Evolutionary conservation across 2,329 filamentous ascomycete genomes (phyloP), one percentile per base, ranked within the genome.

Genomic region (Hypomyces rosellus): DNA sequence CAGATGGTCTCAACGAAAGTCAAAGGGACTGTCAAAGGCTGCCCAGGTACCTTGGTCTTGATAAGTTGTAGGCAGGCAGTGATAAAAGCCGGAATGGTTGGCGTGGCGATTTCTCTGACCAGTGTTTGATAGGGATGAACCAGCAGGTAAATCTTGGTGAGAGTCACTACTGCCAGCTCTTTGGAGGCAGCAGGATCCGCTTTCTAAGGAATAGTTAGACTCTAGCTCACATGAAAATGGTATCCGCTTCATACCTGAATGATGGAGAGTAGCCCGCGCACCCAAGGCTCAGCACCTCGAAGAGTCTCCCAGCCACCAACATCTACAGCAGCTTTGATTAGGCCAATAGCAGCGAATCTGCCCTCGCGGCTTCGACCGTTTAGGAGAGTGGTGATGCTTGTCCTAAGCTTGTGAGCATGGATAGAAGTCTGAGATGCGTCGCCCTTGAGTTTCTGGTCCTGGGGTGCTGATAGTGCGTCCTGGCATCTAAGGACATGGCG

Each of bases 81-180:
- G 42, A 91, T 77, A 61, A 92, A 95, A 1, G 78, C 72, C 1
- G 88, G 82, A 16, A 96, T 72, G 3, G 82, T 88, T 3, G 89
- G 89, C 0, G 90, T 95, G 1, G 88, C 91, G 54, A 96, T 88
- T 64, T 96, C 91, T 59, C 92, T 80, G 41, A 92, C 76, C 48
- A 96, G 74, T 8, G 89, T 93, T 53, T 86, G 88, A 63, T 90
- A 90, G 36, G 85, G 82, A 62, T 90, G 88, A 38, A 91, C 86
- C 34, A 93, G 78, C 58, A 83, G 78, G 70, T 93, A 96, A 58
- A 96, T 90, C 61, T 87, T 85, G 16, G 88, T 87, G 54, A 96
- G 72, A 13, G 88, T 82, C 54, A 93, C 79, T 45, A 96, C 74
- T 57, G 81, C 82, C 52, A 96, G 68, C 64, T 86, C 86, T 64